These are phyloP conservation scores for Pleurotus platypus DNA, from an alignment of 768 basidiomycete species.

Conservation along the genomic window DNA sequence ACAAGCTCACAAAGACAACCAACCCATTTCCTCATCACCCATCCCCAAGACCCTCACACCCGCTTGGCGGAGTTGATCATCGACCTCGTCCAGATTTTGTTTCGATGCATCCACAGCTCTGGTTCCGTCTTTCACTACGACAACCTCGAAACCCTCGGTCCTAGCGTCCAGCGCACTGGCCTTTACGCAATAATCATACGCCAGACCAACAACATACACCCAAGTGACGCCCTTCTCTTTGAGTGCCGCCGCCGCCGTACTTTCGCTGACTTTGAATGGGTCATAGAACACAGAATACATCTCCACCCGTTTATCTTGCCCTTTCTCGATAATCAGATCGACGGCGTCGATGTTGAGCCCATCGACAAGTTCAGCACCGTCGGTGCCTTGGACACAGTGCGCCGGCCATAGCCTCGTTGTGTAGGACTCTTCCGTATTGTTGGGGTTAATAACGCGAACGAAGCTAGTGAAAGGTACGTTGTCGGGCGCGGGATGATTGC, in stretches of 20 bases:
- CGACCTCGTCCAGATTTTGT: background rate
- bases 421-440: constrained; percentile 29
- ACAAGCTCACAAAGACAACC: background rate
- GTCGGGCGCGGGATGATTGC: constrained; percentile 28
- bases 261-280: constrained; percentile 28
- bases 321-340: constrained; percentile 31
- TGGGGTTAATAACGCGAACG: constrained; percentile 22
- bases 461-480: constrained; percentile 18
- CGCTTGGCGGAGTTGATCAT: background rate
- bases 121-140: constrained; percentile 18
- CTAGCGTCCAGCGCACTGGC: constrained; percentile 40
- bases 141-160: constrained; percentile 30
- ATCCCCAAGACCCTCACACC: constrained; percentile 1
- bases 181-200: constrained; percentile 66
- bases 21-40: background rate
- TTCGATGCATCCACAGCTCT: constrained; percentile 19
- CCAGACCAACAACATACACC: constrained; percentile 56
- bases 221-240: constrained; percentile 30
- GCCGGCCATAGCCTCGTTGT: constrained; percentile 65
- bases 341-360: constrained; percentile 22
- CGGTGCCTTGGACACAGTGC: constrained; percentile 56
- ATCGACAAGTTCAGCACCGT: constrained; percentile 49
- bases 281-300: constrained; percentile 65
- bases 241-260: background rate
- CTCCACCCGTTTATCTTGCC: constrained; percentile 50